phyloP scores from a whole-genome alignment of 2,329 filamentous ascomycete species.

The Pseudogymnoascus sp. region DNA sequence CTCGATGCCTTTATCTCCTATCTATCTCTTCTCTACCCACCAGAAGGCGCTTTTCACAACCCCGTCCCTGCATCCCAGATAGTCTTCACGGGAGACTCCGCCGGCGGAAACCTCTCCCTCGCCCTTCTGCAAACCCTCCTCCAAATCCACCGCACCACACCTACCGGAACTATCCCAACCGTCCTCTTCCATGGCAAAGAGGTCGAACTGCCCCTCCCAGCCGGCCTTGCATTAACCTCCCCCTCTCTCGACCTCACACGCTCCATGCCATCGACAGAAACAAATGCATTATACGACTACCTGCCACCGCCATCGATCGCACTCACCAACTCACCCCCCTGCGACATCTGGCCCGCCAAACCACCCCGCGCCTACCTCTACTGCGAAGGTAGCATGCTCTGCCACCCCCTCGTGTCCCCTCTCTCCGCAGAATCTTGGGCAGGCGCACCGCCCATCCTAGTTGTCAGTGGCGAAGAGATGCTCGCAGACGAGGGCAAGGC shows the following conservation, averaged over 20 bases:
- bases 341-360: slow-evolving; percentile 48
- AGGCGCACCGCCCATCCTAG: slow-evolving; percentile 56
- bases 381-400: slow-evolving; percentile 42
- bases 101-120: slow-evolving; percentile 63
- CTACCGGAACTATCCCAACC: slow-evolving; percentile 36
- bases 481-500: slow-evolving; percentile 59
- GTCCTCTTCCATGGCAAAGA: slow-evolving; percentile 53
- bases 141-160: slow-evolving; percentile 44
- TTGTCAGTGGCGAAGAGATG: slow-evolving; percentile 63
- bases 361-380: slow-evolving; percentile 49
- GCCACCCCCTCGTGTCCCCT: slow-evolving; percentile 62
- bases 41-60: slow-evolving; percentile 57
- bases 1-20: slow-evolving; percentile 68
- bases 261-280: slow-evolving; percentile 47
- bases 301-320: slow-evolving; percentile 35
- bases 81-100: slow-evolving; percentile 63
- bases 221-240: slow-evolving; percentile 52
- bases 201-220: slow-evolving; percentile 57
- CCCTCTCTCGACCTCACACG: slow-evolving; percentile 67
- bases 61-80: slow-evolving; percentile 58
- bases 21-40: slow-evolving; percentile 62
- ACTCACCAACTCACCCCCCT: slow-evolving; percentile 38
- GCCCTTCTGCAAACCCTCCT: slow-evolving; percentile 61
- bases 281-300: slow-evolving; percentile 54
- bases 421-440: slow-evolving; percentile 52